Evolutionary conservation across 768 basidiomycete genomes (phyloP), one percentile per base, ranked within the genome.

Genomic region (Boletus eberwhitei): DNA sequence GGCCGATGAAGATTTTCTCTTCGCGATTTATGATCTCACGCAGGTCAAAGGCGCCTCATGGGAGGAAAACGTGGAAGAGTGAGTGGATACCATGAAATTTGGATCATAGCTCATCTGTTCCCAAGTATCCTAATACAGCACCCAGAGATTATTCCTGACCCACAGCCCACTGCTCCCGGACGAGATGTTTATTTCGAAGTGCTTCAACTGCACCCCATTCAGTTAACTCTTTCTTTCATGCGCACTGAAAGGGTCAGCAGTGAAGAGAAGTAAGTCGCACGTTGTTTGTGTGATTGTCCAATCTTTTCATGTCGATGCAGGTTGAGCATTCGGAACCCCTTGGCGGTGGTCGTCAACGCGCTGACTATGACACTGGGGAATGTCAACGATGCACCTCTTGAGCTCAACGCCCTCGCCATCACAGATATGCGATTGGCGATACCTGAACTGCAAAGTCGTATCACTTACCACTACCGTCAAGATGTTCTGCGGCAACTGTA

Each of bases 331-430:
- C 85, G 88, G 44, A 98, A 98, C 65, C 97, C 97, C 2, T 73
- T 98, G 54, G 93, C 94, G 47, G 90, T 97, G 42, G 85, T 95
- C 32, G 76, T 99, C 54, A 97, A 98, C 65, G 94, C 93, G 2
- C 73, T 99, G 41, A 94, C 95, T 0, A 98, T 98, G 94, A 87
- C 96, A 0, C 78, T 98, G 24, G 97, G 97, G 8, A 99, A 98
- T 64, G 82, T 98, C 73, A 97, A 98, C 60, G 93, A 94, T 64
- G 95, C 97, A 0, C 90, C 92, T 17, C 80, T 99, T 41, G 90
- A 91, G 61, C 81, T 98, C 76, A 98, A 98, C 67, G 92, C 94
- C 0, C 80, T 99, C 37, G 88, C 86, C 26, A 88, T 99, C 70
- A 92, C 94, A 69, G 96, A 99, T 65, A 91, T 95, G 80, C 87